Evolutionary conservation across 768 basidiomycete species (phyloP).

Genomic region (Lyophyllum decastes): DNA sequence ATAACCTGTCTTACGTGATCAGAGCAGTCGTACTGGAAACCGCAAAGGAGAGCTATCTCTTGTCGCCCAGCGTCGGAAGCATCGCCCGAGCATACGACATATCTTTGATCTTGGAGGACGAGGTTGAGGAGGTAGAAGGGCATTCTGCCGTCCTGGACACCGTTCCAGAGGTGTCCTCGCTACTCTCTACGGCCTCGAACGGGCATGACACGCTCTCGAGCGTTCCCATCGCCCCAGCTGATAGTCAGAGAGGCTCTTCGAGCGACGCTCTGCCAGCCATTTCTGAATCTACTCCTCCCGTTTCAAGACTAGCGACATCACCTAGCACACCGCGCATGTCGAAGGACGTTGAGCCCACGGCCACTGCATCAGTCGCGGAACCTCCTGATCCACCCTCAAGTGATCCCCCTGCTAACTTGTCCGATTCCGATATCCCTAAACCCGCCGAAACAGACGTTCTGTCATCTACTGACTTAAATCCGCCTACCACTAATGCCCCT

Average conservation of each 20-base stretch:
- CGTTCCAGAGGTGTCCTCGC: neutral
- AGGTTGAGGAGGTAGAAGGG: slow-evolving; percentile 14
- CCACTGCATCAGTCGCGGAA: neutral
- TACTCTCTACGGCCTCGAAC: neutral
- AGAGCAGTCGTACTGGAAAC: slow-evolving; percentile 39
- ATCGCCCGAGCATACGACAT: slow-evolving; percentile 32
- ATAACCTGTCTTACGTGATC: neutral
- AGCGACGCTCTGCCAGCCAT: neutral
- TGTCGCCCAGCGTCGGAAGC: slow-evolving; percentile 32
- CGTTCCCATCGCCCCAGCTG: neutral
- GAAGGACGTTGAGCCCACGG: neutral
- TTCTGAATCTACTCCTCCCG: neutral
- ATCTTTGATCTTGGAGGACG: slow-evolving; percentile 35
- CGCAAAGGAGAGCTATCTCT: slow-evolving; percentile 39
- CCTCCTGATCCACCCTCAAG: neutral
- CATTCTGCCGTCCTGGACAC: neutral
- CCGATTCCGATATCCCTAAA: neutral
- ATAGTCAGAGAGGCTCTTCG: neutral
- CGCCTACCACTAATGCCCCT: neutral
- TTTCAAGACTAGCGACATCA: neutral
- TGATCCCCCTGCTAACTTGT: neutral
- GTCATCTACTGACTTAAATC: neutral
- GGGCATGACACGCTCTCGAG: neutral
- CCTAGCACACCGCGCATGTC: neutral
- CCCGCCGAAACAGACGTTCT: neutral